These are phyloP conservation scores for Teunomyces gatunensis DNA, from an alignment of 805 yeast genomes.

Conservation along the genomic window DNA sequence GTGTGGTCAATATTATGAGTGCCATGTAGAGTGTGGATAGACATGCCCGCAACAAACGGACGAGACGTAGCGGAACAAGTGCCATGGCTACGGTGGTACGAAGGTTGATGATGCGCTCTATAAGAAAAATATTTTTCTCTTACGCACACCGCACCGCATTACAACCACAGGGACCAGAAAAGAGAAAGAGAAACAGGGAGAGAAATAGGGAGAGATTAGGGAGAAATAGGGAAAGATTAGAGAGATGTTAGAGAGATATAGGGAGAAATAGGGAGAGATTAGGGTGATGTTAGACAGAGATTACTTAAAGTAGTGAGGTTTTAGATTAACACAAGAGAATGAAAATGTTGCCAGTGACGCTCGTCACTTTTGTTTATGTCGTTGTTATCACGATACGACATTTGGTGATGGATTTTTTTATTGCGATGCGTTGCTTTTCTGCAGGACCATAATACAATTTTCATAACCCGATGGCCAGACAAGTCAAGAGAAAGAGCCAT, in stretches of 20 bases:
- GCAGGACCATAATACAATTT: background rate
- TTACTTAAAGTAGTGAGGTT: too few species aligned
- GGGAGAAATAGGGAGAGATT: too few species aligned
- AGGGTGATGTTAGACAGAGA: too few species aligned
- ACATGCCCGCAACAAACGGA: slow-evolving; percentile 29
- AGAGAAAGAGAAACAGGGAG: too few species aligned
- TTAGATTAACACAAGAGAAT: too few species aligned
- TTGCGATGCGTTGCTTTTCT: background rate
- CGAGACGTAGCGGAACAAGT: slow-evolving; percentile 5
- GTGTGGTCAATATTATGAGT: slow-evolving; percentile 76
- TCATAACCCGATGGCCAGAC: slow-evolving; percentile 4
- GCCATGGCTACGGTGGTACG: slow-evolving; percentile 2
- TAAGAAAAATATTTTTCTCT: background rate
- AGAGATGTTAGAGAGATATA: too few species aligned
- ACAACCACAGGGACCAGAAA: background rate
- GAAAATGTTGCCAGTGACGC: too few species aligned
- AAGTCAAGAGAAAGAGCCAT: slow-evolving; percentile 5
- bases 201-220: background rate
- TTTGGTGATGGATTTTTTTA: background rate
- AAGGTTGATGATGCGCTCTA: background rate
- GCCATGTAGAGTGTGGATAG: slow-evolving; percentile 61
- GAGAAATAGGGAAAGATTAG: background rate
- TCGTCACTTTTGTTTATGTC: too few species aligned
- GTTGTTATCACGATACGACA: background rate
- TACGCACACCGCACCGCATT: background rate